These are phyloP conservation scores for Candida peoriensis DNA, from an alignment of 805 yeast species.

Conservation along the genomic window DNA sequence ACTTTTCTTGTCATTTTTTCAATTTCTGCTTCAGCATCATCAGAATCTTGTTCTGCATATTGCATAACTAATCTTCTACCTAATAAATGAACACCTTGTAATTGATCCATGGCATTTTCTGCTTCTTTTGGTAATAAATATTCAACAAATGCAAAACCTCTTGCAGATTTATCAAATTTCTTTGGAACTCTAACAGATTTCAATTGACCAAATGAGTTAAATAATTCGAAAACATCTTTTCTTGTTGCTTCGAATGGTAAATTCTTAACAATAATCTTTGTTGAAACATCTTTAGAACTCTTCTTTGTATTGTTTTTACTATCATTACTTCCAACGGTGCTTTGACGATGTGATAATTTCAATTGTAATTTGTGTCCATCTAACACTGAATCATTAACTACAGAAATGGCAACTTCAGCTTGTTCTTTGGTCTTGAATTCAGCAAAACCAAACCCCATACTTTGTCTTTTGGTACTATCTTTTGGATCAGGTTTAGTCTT, in stretches of 20 bases:
- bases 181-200: slow-evolving; percentile 94
- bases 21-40: slow-evolving; percentile 84
- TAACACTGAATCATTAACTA: slow-evolving; percentile 69
- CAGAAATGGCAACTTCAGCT: slow-evolving; percentile 70
- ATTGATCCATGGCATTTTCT: slow-evolving; percentile 86
- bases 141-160: slow-evolving; percentile 98
- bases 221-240: slow-evolving; percentile 86
- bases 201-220: slow-evolving; percentile 91
- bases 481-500: slow-evolving; percentile 87
- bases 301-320: slow-evolving; percentile 16
- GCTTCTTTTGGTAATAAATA: slow-evolving; percentile 86
- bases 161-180: slow-evolving; percentile 89
- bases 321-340: slow-evolving; percentile 31
- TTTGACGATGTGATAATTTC: slow-evolving; percentile 80
- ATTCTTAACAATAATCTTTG: slow-evolving; percentile 90
- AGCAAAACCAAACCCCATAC: slow-evolving; percentile 98
- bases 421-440: slow-evolving; percentile 77
- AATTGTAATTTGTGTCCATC: slow-evolving; percentile 90
- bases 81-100: slow-evolving; percentile 92
- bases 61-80: slow-evolving; percentile 95
- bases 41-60: slow-evolving; percentile 79
- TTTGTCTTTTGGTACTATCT: slow-evolving; percentile 55
- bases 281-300: slow-evolving; percentile 34
- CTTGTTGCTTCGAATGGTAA: slow-evolving; percentile 95
- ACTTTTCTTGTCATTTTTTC: slow-evolving; percentile 87